Percentiles rank a stretch among this genome's conserved stretches.
phyloP scores from a whole-genome alignment of 345 rosid species.

The Lepidium sativum region DNA sequence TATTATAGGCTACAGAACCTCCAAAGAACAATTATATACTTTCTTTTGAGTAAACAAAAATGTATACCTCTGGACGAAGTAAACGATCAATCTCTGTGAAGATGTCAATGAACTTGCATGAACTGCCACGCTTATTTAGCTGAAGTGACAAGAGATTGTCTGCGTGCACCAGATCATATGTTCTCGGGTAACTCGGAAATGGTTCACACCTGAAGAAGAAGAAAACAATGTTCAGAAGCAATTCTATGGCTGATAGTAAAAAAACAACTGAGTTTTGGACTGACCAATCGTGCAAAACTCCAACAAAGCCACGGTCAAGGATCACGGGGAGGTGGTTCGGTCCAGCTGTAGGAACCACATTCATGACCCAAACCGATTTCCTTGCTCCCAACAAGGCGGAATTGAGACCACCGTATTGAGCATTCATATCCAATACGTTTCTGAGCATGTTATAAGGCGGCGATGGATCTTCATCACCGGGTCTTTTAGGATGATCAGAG shows the following conservation, averaged over 20 bases:
- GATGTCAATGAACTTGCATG: slow-evolving; percentile 50
- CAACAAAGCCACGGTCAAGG: slow-evolving; percentile 88
- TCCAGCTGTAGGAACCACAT: slow-evolving; percentile 81
- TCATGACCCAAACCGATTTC: slow-evolving; percentile 97
- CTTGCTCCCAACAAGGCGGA: slow-evolving; percentile 73
- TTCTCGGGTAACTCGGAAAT: slow-evolving; percentile 91
- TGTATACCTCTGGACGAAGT: slow-evolving; percentile 94
- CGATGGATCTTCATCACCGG: slow-evolving; percentile 96
- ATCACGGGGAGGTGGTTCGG: slow-evolving; percentile 79
- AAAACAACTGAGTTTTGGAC: not conserved
- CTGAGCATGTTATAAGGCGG: slow-evolving; percentile 98
- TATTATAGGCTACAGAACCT: not conserved
- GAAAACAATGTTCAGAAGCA: not conserved
- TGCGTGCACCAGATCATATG: slow-evolving; percentile 90
- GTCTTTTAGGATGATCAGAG: slow-evolving; percentile 99
- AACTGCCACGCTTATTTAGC: slow-evolving; percentile 27
- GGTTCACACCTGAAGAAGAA: slow-evolving; percentile 76
- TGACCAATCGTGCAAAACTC: slow-evolving; percentile 91
- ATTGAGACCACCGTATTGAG: slow-evolving; percentile 85
- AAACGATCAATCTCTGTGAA: slow-evolving; percentile 82
- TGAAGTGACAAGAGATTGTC: slow-evolving; percentile 70
- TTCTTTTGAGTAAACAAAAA: not conserved
- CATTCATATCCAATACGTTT: slow-evolving; percentile 95
- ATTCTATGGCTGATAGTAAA: not conserved
- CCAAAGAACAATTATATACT: not conserved